Conservation (phyloP, 1,284 basidiomycete genomes). For the Sanghuangporus baumii region DNA sequence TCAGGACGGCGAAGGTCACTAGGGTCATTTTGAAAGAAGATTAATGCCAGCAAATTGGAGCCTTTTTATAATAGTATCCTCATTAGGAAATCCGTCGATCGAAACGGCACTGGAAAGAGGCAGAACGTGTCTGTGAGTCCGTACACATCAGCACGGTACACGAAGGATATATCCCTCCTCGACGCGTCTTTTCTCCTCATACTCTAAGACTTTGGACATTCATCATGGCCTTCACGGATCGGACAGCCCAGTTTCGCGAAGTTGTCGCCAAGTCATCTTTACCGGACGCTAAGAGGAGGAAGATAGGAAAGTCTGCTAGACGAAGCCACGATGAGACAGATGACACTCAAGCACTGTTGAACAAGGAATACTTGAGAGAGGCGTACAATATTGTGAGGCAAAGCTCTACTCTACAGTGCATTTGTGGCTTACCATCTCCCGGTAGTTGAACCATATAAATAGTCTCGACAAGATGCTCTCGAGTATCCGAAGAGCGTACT, state of each 20-base stretch:
- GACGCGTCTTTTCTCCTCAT: neutral
- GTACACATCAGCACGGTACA: conserved; percentile 1
- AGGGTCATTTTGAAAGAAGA: neutral
- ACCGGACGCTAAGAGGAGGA: conserved; percentile 49
- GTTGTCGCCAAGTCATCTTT: conserved; percentile 40
- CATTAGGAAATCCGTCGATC: neutral
- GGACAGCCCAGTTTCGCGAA: conserved; percentile 56
- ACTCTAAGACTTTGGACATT: neutral
- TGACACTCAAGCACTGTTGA: conserved; percentile 37
- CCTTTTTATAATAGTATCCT: neutral
- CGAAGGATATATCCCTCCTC: neutral
- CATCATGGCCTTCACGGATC: conserved; percentile 45
- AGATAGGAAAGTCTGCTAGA: conserved; percentile 32
- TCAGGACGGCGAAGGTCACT: conserved; percentile 19
- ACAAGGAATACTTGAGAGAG: conserved; percentile 64
- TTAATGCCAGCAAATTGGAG: neutral
- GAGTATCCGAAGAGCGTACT: conserved; percentile 70
- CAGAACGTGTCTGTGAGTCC: neutral
- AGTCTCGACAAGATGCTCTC: conserved; percentile 65
- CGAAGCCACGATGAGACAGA: conserved; percentile 30
- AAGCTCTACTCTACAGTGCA: conserved; percentile 9
- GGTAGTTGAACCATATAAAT: conserved; percentile 65
- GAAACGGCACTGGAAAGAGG: conserved; percentile 17
- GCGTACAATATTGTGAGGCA: conserved; percentile 67
- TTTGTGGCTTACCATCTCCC: neutral